Percentiles rank a stretch among this genome's conserved stretches.
Evolutionary conservation across 495 filamentous ascomycete genomes (phyloP).

Genomic region (Aspergillus carlsbadensis): DNA sequence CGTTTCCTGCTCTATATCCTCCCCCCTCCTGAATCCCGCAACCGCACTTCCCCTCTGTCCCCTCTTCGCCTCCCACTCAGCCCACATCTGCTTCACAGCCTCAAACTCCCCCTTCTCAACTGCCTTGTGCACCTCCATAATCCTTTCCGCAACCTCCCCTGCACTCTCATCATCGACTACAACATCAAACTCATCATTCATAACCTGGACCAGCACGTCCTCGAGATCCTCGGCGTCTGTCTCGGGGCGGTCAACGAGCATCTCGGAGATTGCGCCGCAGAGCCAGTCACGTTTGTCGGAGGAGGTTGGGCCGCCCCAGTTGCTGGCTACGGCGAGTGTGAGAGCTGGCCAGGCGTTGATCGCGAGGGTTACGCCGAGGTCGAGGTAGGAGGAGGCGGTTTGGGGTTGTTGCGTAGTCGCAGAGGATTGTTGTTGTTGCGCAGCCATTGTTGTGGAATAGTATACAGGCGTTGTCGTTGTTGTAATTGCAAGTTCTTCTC

Average conservation of each 20-base stretch:
- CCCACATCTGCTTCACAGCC: conserved; percentile 66
- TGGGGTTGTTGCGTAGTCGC: conserved; percentile 12
- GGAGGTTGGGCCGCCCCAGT: conserved; percentile 85
- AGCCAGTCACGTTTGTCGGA: conserved; percentile 95
- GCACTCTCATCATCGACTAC: conserved; percentile 87
- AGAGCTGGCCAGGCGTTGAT: conserved; percentile 85
- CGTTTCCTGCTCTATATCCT: conserved; percentile 52
- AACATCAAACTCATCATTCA: conserved; percentile 94
- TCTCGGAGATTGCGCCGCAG: conserved; percentile 81
- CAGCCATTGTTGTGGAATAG: conserved; percentile 22
- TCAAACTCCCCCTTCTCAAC: conserved; percentile 63
- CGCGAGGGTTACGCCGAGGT: conserved; percentile 75
- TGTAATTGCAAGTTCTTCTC: no score
- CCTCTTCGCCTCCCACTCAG: conserved; percentile 58
- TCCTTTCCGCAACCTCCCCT: conserved; percentile 66
- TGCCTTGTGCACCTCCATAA: conserved; percentile 64
- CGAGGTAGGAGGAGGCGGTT: conserved; percentile 56
- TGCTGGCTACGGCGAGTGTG: conserved; percentile 78
- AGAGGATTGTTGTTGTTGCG: conserved; percentile 22
- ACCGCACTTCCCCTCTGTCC: conserved; percentile 50
- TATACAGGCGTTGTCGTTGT: background rate
- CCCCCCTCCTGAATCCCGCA: conserved; percentile 54
- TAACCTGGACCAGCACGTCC: conserved; percentile 76
- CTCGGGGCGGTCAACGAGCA: conserved; percentile 68
- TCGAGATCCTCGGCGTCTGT: conserved; percentile 84